These are phyloP conservation scores for Mortierella sp. DNA, from an alignment of 371 early-diverging fungal species.

Conservation along the genomic window DNA sequence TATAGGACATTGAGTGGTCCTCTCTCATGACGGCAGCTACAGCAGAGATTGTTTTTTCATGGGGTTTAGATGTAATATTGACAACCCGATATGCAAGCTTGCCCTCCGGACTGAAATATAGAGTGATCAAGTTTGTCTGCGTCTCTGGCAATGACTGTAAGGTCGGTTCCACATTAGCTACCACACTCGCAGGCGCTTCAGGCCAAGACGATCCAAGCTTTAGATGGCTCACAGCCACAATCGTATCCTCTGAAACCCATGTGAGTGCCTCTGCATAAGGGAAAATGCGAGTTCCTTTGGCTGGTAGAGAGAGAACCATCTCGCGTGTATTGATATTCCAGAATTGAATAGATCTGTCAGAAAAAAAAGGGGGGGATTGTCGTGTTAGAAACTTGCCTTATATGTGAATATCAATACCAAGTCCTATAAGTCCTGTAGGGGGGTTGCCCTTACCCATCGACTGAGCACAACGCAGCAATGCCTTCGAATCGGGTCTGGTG, in stretches of 20 bases:
- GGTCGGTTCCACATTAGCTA: neutral
- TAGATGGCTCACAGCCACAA: slow-evolving; percentile 44
- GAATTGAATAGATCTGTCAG: slow-evolving; percentile 19
- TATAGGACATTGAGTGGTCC: slow-evolving; percentile 22
- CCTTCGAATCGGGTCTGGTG: slow-evolving; percentile 31
- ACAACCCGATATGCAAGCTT: slow-evolving; percentile 5
- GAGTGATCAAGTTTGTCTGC: slow-evolving; percentile 29
- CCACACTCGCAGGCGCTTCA: neutral
- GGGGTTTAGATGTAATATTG: slow-evolving; percentile 24
- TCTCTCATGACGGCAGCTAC: slow-evolving; percentile 27
- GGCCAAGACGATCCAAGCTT: slow-evolving; percentile 19
- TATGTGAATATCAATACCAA: neutral
- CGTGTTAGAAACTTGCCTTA: too few species aligned
- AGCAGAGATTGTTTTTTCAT: slow-evolving; percentile 16
- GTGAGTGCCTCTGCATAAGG: slow-evolving; percentile 36
- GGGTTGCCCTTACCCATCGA: slow-evolving; percentile 35
- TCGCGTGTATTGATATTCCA: slow-evolving; percentile 25
- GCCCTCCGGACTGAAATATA: slow-evolving; percentile 21
- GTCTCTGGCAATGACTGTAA: slow-evolving; percentile 18
- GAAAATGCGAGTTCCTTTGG: slow-evolving; percentile 22
- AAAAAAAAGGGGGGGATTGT: neutral
- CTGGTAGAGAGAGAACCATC: neutral
- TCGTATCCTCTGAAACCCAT: slow-evolving; percentile 37
- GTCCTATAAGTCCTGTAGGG: neutral
- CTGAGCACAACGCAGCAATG: slow-evolving; percentile 22